Evolutionary conservation across 2,329 filamentous ascomycete species (phyloP).

Genomic region (Botrytis fragariae): DNA sequence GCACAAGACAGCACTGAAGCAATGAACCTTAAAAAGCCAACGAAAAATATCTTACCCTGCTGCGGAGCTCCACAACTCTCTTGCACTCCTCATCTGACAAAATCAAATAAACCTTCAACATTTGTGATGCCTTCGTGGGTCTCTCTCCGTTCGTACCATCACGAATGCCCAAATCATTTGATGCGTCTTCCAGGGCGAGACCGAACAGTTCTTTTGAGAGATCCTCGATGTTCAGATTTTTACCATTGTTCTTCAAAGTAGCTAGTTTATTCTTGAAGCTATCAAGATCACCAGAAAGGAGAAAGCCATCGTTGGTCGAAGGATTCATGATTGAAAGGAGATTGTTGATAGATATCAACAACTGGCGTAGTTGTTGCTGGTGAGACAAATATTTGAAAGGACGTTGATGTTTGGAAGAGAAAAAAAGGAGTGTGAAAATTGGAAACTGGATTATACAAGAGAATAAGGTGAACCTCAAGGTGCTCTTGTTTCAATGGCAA

Average conservation of each 20-base stretch:
- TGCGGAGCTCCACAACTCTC: slow-evolving; percentile 26
- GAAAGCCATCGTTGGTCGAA: neutral
- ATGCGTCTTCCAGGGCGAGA: neutral
- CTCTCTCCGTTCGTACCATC: slow-evolving; percentile 8
- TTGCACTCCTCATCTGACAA: slow-evolving; percentile 25
- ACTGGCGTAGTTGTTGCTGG: neutral
- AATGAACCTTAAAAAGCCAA: neutral
- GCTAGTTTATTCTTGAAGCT: neutral
- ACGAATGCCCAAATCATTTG: neutral
- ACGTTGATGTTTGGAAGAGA: neutral
- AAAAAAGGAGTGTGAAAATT: no score
- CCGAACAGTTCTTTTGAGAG: slow-evolving; percentile 4
- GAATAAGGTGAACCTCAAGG: neutral
- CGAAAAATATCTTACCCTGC: slow-evolving; percentile 23
- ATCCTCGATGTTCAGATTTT: neutral
- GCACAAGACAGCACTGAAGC: neutral
- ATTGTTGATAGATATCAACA: neutral
- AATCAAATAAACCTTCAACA: slow-evolving; percentile 27
- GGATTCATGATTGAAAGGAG: neutral
- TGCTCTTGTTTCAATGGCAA: neutral
- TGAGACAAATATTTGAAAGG: neutral
- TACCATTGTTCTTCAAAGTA: neutral
- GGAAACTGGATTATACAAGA: neutral
- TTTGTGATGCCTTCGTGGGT: slow-evolving; percentile 14
- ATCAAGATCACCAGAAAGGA: neutral